Evolutionary conservation across 176 grass and related monocot species (phyloP).

Genomic region (Oryza brachyantha): DNA sequence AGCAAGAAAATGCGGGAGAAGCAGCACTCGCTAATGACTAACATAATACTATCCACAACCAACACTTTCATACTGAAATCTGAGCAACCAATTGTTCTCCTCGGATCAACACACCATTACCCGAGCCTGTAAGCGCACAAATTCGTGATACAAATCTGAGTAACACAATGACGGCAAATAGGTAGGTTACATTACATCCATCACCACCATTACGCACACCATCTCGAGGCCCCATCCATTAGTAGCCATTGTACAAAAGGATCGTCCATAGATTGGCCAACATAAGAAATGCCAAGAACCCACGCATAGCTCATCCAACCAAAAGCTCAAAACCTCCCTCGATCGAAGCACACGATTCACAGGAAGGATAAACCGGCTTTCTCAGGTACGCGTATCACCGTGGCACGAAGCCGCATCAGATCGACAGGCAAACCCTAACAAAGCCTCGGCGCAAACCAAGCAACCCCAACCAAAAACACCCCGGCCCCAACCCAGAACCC

Average conservation of each 20-base stretch:
- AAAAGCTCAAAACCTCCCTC: background rate
- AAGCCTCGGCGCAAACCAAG: background rate
- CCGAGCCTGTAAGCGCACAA: background rate
- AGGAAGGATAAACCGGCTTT: background rate
- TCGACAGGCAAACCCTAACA: slow-evolving; percentile 9
- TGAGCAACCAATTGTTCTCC: background rate
- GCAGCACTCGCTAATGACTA: background rate
- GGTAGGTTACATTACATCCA: too few species aligned
- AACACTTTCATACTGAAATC: background rate
- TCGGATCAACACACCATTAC: background rate
- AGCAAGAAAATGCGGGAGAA: background rate
- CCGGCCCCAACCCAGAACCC: background rate
- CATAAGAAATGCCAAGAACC: slow-evolving; percentile 32
- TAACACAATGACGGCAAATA: background rate
- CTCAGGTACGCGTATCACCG: background rate
- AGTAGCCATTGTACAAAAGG: background rate
- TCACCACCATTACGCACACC: background rate
- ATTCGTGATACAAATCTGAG: background rate
- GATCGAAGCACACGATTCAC: background rate
- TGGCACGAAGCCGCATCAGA: slow-evolving; percentile 15
- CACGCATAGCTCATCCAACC: background rate
- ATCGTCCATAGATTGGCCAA: background rate
- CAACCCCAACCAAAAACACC: slow-evolving; percentile 1
- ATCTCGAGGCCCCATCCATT: slow-evolving; percentile 5
- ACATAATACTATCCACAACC: background rate